Conservation (phyloP, 345 rosid species). For the Psidium guajava region DNA sequence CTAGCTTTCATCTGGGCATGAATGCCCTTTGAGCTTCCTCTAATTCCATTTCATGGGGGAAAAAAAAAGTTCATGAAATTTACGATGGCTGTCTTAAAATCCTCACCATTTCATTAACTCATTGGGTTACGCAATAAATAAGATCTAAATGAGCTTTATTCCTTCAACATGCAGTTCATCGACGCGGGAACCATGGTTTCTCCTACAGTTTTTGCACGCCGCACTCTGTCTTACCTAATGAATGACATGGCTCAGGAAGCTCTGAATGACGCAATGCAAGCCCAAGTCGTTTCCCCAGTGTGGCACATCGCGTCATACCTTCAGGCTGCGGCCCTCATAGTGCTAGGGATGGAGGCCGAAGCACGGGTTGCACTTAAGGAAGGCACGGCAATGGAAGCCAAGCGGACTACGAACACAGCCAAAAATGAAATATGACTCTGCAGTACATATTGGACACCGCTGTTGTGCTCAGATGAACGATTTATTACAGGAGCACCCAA, state of each 20-base stretch:
- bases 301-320: constrained; percentile 89
- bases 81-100: background rate
- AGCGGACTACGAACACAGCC: constrained; percentile 22
- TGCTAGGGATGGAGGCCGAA: constrained; percentile 64
- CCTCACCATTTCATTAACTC: background rate
- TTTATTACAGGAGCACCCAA: background rate
- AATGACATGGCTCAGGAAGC: constrained; percentile 75
- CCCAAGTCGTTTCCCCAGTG: constrained; percentile 74
- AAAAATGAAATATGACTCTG: background rate
- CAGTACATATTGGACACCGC: background rate
- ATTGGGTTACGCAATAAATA: background rate
- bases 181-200: constrained; percentile 82
- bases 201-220: constrained; percentile 73
- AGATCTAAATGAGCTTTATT: background rate
- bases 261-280: constrained; percentile 70
- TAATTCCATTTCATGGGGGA: background rate
- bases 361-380: constrained; percentile 68
- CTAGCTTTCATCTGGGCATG: background rate
- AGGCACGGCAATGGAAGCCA: constrained; percentile 53
- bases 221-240: constrained; percentile 74
- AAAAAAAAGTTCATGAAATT: background rate
- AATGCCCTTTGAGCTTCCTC: background rate
- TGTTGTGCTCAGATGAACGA: background rate
- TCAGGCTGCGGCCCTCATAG: constrained; percentile 60
- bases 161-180: constrained; percentile 44